phyloP scores from a whole-genome alignment of 768 basidiomycete genomes.

The Sistotremastrum suecicum region DNA sequence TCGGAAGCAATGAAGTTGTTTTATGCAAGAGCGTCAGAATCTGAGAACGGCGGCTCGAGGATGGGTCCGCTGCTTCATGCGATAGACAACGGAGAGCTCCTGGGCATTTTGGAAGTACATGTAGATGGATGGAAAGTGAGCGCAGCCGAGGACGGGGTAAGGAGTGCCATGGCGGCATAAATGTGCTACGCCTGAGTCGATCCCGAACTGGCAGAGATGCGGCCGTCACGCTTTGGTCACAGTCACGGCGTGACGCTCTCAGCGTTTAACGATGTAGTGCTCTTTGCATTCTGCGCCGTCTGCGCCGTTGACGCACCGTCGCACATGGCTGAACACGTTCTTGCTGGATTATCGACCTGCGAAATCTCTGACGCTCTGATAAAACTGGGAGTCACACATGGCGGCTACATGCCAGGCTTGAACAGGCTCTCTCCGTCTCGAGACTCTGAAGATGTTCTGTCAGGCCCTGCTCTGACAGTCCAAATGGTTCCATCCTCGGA shows the following conservation, averaged over 20 bases:
- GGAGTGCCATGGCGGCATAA: no score
- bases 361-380: constrained; percentile 84
- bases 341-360: constrained; percentile 47
- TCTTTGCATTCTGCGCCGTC: no score
- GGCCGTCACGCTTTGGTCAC: no score
- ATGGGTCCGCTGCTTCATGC: no score
- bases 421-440: constrained; percentile 35
- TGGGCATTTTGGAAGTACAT: no score
- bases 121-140: no score
- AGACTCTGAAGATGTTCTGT: constrained; percentile 28
- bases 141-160: no score
- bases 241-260: no score
- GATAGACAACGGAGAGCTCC: no score
- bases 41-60: constrained; percentile 9
- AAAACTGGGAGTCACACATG: constrained; percentile 57
- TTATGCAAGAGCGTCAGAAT: constrained; percentile 37
- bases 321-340: background rate
- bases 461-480: constrained; percentile 80
- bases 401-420: constrained; percentile 75
- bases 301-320: background rate
- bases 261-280: no score
- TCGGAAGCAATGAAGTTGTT: constrained; percentile 30
- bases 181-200: no score
- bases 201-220: no score
- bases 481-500: constrained; percentile 57